Conservation (phyloP, 1,284 basidiomycete species). For the Ganoderma resinaceum region DNA sequence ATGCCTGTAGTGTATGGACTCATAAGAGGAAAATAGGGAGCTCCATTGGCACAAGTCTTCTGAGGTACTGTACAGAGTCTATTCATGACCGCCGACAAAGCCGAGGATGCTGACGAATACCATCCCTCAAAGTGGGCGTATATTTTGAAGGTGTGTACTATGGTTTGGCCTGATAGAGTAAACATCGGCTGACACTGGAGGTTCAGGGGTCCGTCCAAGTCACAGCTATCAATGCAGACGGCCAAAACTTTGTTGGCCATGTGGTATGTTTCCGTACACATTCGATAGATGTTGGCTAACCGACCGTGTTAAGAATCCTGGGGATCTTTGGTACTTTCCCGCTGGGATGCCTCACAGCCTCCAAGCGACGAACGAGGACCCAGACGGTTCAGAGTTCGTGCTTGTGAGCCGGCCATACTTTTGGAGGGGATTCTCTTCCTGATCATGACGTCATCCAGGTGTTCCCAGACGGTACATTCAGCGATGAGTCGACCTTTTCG, state of each 20-base stretch:
- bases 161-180: not conserved
- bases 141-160: slow-evolving; percentile 58
- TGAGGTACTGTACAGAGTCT: slow-evolving; percentile 50
- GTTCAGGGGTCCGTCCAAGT: slow-evolving; percentile 67
- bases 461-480: slow-evolving; percentile 70
- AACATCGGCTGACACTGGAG: not conserved
- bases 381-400: slow-evolving; percentile 72
- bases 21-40: slow-evolving; percentile 50
- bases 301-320: slow-evolving; percentile 37
- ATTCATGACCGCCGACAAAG: not conserved
- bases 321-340: slow-evolving; percentile 71
- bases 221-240: slow-evolving; percentile 64
- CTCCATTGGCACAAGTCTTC: slow-evolving; percentile 76
- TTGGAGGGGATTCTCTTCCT: not conserved
- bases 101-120: slow-evolving; percentile 14
- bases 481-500: slow-evolving; percentile 73
- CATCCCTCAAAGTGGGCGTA: slow-evolving; percentile 62
- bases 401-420: slow-evolving; percentile 50
- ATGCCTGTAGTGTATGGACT: slow-evolving; percentile 2
- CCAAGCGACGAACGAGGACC: slow-evolving; percentile 63
- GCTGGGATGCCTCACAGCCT: slow-evolving; percentile 62
- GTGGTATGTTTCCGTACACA: slow-evolving; percentile 39
- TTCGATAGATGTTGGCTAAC: not conserved
- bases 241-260: slow-evolving; percentile 66
- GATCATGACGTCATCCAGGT: slow-evolving; percentile 46